These are phyloP conservation scores for Zelonia costaricensis DNA, from an alignment of 208 protist species.

Conservation along the genomic window DNA sequence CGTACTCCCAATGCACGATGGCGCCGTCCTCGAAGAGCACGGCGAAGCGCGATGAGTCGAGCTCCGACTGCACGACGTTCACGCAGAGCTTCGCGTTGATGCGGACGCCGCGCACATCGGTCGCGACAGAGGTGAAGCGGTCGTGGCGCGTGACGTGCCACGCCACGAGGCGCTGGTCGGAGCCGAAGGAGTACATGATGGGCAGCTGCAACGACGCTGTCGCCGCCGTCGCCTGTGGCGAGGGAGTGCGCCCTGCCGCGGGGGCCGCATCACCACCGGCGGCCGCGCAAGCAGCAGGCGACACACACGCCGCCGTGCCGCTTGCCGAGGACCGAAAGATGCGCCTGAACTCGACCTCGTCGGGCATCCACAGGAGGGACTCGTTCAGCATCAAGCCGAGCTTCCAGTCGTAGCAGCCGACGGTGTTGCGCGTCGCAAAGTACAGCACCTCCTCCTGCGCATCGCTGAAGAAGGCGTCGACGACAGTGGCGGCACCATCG, in stretches of 20 bases:
- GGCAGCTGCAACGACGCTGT: slow-evolving; percentile 27
- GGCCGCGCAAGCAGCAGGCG: no score
- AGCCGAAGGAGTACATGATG: slow-evolving; percentile 78
- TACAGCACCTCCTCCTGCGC: slow-evolving; percentile 71
- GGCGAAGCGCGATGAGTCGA: slow-evolving; percentile 50
- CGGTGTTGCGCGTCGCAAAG: slow-evolving; percentile 65
- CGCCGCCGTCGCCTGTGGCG: background rate
- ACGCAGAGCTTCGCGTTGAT: slow-evolving; percentile 60
- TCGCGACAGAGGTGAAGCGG: slow-evolving; percentile 51
- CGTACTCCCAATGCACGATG: slow-evolving; percentile 72
- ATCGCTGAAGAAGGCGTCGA: slow-evolving; percentile 86
- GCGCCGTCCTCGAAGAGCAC: slow-evolving; percentile 81
- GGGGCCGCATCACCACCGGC: no score
- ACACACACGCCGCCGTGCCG: slow-evolving; percentile 1
- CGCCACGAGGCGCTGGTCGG: slow-evolving; percentile 72
- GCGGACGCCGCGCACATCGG: slow-evolving; percentile 70
- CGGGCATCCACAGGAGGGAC: slow-evolving; percentile 64
- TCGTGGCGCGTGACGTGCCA: slow-evolving; percentile 60
- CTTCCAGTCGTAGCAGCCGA: slow-evolving; percentile 85
- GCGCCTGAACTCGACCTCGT: slow-evolving; percentile 70
- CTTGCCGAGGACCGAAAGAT: slow-evolving; percentile 64
- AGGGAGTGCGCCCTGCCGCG: background rate
- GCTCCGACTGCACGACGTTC: slow-evolving; percentile 66
- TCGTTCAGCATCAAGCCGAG: slow-evolving; percentile 71
- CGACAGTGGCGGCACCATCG: slow-evolving; percentile 57